Evolutionary conservation across 345 rosid genomes (phyloP).

Genomic region (Sonneratia alba): DNA sequence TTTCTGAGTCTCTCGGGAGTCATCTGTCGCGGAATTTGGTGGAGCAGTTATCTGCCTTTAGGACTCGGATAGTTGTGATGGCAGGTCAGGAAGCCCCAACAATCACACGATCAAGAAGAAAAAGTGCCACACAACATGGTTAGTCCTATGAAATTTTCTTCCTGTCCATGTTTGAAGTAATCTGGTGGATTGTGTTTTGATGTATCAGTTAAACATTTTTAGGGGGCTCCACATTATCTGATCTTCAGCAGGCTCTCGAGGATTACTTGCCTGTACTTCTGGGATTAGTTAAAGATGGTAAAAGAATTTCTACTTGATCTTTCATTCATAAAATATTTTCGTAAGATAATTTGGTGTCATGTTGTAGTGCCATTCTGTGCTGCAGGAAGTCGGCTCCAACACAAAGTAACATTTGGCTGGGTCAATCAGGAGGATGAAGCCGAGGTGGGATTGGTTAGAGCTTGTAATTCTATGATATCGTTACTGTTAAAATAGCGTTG

Average conservation of each 20-base stretch:
- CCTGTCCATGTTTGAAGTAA: slow-evolving; percentile 5
- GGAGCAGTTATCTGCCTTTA: slow-evolving; percentile 72
- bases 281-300: slow-evolving; percentile 87
- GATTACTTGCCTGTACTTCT: slow-evolving; percentile 92
- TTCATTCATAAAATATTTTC: slow-evolving; percentile 3
- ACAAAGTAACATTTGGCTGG: slow-evolving; percentile 82
- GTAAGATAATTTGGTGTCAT: background rate
- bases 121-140: slow-evolving; percentile 94
- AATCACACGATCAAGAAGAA: slow-evolving; percentile 81
- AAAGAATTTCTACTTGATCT: slow-evolving; percentile 6
- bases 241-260: slow-evolving; percentile 94
- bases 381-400: slow-evolving; percentile 65
- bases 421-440: slow-evolving; percentile 88
- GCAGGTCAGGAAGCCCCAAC: slow-evolving; percentile 98
- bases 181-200: slow-evolving; percentile 10
- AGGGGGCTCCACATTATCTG: slow-evolving; percentile 91
- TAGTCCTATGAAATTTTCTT: slow-evolving; percentile 13
- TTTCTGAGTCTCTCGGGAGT: slow-evolving; percentile 59
- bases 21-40: slow-evolving; percentile 60
- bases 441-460: slow-evolving; percentile 41
- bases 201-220: slow-evolving; percentile 16
- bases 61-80: slow-evolving; percentile 95
- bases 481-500: background rate
- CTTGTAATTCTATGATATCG: background rate
- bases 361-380: background rate